phyloP scores from a whole-genome alignment of 2,329 filamentous ascomycete genomes.

The Aspergillus aculeatus region DNA sequence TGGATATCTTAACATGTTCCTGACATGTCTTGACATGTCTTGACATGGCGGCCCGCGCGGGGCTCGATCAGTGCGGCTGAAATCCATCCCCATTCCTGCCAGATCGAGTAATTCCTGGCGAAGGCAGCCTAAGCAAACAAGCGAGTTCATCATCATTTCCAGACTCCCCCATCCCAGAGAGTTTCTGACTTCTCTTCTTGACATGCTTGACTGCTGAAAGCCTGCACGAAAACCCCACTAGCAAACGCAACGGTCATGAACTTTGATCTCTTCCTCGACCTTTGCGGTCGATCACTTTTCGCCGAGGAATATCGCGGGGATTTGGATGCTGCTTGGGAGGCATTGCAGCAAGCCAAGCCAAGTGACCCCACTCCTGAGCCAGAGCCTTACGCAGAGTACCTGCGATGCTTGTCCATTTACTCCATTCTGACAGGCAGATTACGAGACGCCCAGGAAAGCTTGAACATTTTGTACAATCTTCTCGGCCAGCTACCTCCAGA shows the following conservation, averaged over 20 bases:
- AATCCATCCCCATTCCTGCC: not conserved
- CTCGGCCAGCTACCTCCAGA: conserved; percentile 17
- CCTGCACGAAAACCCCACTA: not conserved
- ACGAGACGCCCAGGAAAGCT: conserved; percentile 16
- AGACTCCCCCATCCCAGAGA: too few relatives aligned
- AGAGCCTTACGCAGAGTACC: conserved; percentile 17
- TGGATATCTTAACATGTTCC: not conserved
- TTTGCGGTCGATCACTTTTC: conserved; percentile 21
- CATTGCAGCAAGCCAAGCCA: conserved; percentile 12
- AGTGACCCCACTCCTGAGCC: conserved; percentile 3
- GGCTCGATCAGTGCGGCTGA: not conserved
- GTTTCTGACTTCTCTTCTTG: not conserved
- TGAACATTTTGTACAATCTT: conserved; percentile 11
- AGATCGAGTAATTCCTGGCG: conserved; percentile 18
- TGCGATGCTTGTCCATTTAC: conserved; percentile 18
- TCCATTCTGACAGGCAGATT: conserved; percentile 19
- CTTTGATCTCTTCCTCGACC: conserved; percentile 15
- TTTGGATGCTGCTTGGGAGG: conserved; percentile 17
- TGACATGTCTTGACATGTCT: not conserved
- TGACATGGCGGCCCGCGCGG: not conserved
- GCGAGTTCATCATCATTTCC: not conserved
- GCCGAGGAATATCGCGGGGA: conserved; percentile 24
- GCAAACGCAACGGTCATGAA: conserved; percentile 9
- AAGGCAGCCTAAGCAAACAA: not conserved
- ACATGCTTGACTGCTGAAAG: not conserved